phyloP scores from a whole-genome alignment of 2,329 filamentous ascomycete species.

The Chalaropsis thielavioides region DNA sequence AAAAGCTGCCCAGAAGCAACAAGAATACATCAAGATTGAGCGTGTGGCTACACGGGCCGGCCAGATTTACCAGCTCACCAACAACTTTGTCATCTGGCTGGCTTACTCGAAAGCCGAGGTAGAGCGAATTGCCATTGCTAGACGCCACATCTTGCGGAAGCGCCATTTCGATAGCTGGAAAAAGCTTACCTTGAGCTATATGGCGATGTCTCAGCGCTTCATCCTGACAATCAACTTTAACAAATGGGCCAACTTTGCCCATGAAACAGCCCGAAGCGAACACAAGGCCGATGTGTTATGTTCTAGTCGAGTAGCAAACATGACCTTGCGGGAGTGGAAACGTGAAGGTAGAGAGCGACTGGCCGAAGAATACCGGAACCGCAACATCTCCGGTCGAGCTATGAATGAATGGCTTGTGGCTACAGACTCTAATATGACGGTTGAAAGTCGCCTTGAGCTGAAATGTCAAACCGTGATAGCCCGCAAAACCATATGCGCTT shows the following conservation, averaged over 20 bases:
- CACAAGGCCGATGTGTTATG: slow-evolving; percentile 14
- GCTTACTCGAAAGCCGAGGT: slow-evolving; percentile 49
- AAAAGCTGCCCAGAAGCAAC: slow-evolving; percentile 11
- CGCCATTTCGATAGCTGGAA: slow-evolving; percentile 23
- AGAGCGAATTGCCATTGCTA: slow-evolving; percentile 50
- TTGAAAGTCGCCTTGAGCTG: slow-evolving; percentile 6
- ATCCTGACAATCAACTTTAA: slow-evolving; percentile 12
- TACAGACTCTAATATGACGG: background rate
- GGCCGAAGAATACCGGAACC: slow-evolving; percentile 13
- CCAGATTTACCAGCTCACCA: slow-evolving; percentile 49
- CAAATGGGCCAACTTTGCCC: slow-evolving; percentile 16
- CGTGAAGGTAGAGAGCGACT: slow-evolving; percentile 10
- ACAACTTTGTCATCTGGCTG: slow-evolving; percentile 38
- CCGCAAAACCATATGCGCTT: background rate
- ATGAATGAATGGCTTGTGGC: slow-evolving; percentile 18
- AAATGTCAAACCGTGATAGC: slow-evolving; percentile 2
- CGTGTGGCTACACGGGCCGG: slow-evolving; percentile 42
- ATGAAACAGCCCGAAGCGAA: slow-evolving; percentile 8
- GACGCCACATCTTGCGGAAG: slow-evolving; percentile 53
- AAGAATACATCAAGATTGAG: slow-evolving; percentile 15
- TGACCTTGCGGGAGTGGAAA: slow-evolving; percentile 14
- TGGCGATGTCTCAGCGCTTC: slow-evolving; percentile 12
- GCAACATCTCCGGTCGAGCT: slow-evolving; percentile 7
- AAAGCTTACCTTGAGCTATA: slow-evolving; percentile 16
- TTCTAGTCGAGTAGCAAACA: slow-evolving; percentile 15